Evolutionary conservation across 108 stramenopile species (phyloP).

Genomic region (Licmophora abbreviata): DNA sequence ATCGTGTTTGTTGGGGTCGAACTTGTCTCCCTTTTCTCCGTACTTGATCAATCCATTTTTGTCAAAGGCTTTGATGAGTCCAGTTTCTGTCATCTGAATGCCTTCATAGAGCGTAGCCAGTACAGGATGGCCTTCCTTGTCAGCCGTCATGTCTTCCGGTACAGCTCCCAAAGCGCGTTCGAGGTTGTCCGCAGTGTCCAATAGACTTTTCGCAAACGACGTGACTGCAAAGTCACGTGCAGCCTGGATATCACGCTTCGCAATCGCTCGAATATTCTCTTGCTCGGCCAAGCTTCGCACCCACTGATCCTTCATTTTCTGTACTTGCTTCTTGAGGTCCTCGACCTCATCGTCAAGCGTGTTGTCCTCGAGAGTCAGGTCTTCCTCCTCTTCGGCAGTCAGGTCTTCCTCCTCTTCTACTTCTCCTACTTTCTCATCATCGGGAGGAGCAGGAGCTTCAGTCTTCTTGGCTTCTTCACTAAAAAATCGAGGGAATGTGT

Average conservation of each 20-base stretch:
- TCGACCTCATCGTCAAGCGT: constrained; percentile 11
- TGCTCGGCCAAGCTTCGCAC: constrained; percentile 89
- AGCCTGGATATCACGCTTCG: constrained; percentile 78
- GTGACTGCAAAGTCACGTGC: constrained; percentile 79
- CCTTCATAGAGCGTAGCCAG: constrained; percentile 76
- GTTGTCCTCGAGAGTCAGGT: constrained; percentile 9
- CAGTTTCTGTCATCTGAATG: constrained; percentile 85
- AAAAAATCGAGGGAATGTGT: too few species aligned
- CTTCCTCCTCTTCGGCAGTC: constrained; percentile 8
- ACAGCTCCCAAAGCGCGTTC: constrained; percentile 78
- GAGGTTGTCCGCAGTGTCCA: constrained; percentile 92
- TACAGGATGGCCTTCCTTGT: constrained; percentile 28
- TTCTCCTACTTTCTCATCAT: background rate
- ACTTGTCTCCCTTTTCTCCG: constrained; percentile 84
- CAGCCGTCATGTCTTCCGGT: constrained; percentile 33
- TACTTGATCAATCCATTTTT: constrained; percentile 77
- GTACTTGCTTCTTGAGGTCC: constrained; percentile 50
- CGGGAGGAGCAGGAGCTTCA: background rate
- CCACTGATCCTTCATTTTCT: constrained; percentile 69
- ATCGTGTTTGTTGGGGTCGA: constrained; percentile 94
- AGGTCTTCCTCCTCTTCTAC: constrained; percentile 11
- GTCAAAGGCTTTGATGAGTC: constrained; percentile 79
- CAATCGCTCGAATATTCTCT: constrained; percentile 95
- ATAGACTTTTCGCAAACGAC: constrained; percentile 81
- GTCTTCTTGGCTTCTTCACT: too few species aligned